Base-by-base conservation (phyloP, 495 filamentous ascomycete species). In the Mytilinidion resinicola region DNA sequence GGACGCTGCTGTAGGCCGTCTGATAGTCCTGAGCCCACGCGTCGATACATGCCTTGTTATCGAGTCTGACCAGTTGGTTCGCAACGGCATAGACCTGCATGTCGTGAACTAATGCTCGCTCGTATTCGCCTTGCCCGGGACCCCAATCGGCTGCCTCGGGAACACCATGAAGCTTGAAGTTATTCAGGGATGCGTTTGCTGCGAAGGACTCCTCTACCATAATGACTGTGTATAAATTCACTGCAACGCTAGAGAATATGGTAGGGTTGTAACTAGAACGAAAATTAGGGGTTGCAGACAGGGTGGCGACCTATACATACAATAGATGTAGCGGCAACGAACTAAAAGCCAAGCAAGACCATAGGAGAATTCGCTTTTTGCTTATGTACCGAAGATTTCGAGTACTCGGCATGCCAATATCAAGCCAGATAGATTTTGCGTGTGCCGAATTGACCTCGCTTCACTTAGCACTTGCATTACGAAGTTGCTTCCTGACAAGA, bases 201-300 rank as follows among this genome's bases (percentile, higher is more conserved):
- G 68, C 69, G 6, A 76, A 65, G 1, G 72, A 68, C 34, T 72
- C 60, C 2, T 30, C 25, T 30, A 30, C 25, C 2, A 30, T 2
- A 30, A 30, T 30, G 25, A 30, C 25, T 30, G 25, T 2, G 25
- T 30, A 30, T 2, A 6, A 2, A 6, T 6, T 30, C 25, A 30
- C 25, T 30, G 25, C 25, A 30, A 30, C 25, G 6, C 25, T 30
- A 6, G 25, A 30, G 59, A 77, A 76, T 1, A 77, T 62, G 4
- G 70, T 69, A 1, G 71, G 75, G 46, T 77, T 76, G 53, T 75
- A 76, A 46, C 70, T 77, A 52, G 34, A 14, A 34, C 15, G 25
- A 17, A 11, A 7, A 50, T 51, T 17, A 61, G 20, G 8, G 11
- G 38, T 46, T n/a, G 19, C n/a, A 35, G 7, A 43, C 35, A 9